Evolutionary conservation across 176 grass and related monocot genomes (phyloP).

Genomic region (Coix lacrymajobi): DNA sequence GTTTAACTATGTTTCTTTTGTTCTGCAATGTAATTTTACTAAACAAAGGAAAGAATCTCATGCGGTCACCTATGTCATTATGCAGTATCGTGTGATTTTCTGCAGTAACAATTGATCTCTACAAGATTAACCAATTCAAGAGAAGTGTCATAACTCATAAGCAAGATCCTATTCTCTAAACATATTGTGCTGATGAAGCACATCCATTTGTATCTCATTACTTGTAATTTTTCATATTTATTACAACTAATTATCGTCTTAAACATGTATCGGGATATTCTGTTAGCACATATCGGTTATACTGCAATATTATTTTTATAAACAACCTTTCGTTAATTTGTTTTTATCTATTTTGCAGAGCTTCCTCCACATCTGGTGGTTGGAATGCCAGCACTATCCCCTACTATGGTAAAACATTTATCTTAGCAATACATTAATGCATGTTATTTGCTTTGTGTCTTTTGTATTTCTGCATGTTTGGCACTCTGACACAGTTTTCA

Average conservation of each 20-base stretch:
- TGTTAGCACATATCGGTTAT: background rate
- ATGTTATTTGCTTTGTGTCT: constrained; percentile 1
- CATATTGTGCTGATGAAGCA: background rate
- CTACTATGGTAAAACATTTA: constrained; percentile 72
- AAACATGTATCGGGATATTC: background rate
- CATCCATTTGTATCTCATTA: constrained; percentile 17
- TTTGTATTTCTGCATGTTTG: constrained; percentile 21
- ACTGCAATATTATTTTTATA: background rate
- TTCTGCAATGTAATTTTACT: background rate
- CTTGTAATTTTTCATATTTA: constrained; percentile 4
- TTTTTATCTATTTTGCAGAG: constrained; percentile 37
- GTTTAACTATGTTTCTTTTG: constrained; percentile 15
- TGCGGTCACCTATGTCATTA: background rate
- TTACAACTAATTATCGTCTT: background rate
- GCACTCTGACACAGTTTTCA: constrained; percentile 21
- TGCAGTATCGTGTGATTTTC: background rate
- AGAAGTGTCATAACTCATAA: background rate
- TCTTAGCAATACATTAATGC: constrained; percentile 13
- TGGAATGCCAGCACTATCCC: constrained; percentile 91
- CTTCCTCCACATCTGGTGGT: constrained; percentile 76
- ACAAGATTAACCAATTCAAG: background rate
- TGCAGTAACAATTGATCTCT: background rate
- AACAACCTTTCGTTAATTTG: background rate
- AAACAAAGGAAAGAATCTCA: background rate
- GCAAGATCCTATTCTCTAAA: background rate